Evolutionary conservation across 192 early-diverging fungal genomes (phyloP), one percentile per base, ranked within the genome.

Genomic region (Chytriomyces confervae): DNA sequence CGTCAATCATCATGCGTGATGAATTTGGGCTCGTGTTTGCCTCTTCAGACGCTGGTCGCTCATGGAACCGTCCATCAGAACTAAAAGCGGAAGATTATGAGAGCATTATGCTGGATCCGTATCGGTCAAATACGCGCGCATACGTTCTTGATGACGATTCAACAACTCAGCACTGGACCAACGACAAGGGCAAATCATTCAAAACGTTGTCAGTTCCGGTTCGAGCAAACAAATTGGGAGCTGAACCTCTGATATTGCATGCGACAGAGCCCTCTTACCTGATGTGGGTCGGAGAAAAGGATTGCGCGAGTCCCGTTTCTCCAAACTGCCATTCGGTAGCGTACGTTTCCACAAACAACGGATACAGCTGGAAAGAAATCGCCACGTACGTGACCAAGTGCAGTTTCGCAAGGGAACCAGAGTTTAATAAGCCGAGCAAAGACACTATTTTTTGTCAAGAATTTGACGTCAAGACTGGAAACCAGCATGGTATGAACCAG

Each of bases 251-350:
- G 10, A 50, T 68, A 9, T 23, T 66, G 8, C 95, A 96, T 77
- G 91, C 94, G 1, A 83, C 81, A 11, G 88, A 97, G 72, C 79
- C 85, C 16, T 90, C 93, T 66, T 97, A 94, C 93, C 84, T 99
- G 29, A 74, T 99, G 13, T 95, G 89, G 84, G 72, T 69, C 24
- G 80, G 68, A 2, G 62, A 65, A 13, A 62, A 57, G 27, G 80
- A 77, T 29, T 81, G 80, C 62, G 79, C 60, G 3, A 49, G 85
- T 46, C 76, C 82, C 6, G 79, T 81, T 18, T 70, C 77, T 16
- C 45, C 51, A 4, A 77, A 81, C 60, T 93, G 91, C 81, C 89
- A 91, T 72, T 87, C 94, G 3, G 88, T 89, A 62, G 88, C 91
- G 51, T 93, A 88, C 77, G 81, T 89, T 24, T 91, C 93, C 46